phyloP scores from a whole-genome alignment of 2,329 filamentous ascomycete genomes.

The Xylariaceae sp. region DNA sequence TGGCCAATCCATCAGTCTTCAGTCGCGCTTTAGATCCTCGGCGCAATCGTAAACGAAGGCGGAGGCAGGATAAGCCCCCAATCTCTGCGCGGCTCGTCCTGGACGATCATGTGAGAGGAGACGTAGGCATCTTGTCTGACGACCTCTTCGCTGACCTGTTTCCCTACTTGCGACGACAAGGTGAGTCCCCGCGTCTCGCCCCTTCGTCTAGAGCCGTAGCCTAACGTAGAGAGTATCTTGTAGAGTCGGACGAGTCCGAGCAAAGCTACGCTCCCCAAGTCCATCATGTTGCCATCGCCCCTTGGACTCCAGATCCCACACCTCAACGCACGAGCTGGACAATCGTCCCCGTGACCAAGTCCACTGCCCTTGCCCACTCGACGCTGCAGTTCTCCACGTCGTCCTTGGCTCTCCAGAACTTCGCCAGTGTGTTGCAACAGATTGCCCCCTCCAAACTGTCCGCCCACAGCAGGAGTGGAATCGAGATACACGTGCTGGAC shows the following conservation, averaged over 20 bases:
- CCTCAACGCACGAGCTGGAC: slow-evolving; percentile 74
- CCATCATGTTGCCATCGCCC: slow-evolving; percentile 69
- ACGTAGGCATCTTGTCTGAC: slow-evolving; percentile 81
- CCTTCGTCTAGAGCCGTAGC: neutral
- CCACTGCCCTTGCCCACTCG: slow-evolving; percentile 65
- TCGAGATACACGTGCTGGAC: slow-evolving; percentile 82
- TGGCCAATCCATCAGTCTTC: too few species aligned
- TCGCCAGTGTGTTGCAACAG: slow-evolving; percentile 70
- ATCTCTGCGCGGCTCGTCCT: slow-evolving; percentile 78
- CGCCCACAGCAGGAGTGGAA: slow-evolving; percentile 68
- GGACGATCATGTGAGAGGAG: slow-evolving; percentile 80
- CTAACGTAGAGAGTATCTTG: slow-evolving; percentile 13
- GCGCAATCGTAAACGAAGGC: slow-evolving; percentile 48
- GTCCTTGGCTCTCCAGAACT: slow-evolving; percentile 73
- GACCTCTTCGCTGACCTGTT: slow-evolving; percentile 83
- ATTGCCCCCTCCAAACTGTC: slow-evolving; percentile 73
- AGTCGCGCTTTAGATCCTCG: slow-evolving; percentile 11
- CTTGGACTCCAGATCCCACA: slow-evolving; percentile 62
- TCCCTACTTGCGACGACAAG: slow-evolving; percentile 48
- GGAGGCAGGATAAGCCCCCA: slow-evolving; percentile 68
- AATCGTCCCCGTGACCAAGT: slow-evolving; percentile 71
- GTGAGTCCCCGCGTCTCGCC: slow-evolving; percentile 2
- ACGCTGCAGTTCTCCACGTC: slow-evolving; percentile 76
- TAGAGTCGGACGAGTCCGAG: slow-evolving; percentile 32
- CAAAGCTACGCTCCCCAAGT: slow-evolving; percentile 37